These are phyloP conservation scores for Akanthomyces dipterigenus DNA, from an alignment of 2,329 filamentous ascomycete species.

Conservation along the genomic window DNA sequence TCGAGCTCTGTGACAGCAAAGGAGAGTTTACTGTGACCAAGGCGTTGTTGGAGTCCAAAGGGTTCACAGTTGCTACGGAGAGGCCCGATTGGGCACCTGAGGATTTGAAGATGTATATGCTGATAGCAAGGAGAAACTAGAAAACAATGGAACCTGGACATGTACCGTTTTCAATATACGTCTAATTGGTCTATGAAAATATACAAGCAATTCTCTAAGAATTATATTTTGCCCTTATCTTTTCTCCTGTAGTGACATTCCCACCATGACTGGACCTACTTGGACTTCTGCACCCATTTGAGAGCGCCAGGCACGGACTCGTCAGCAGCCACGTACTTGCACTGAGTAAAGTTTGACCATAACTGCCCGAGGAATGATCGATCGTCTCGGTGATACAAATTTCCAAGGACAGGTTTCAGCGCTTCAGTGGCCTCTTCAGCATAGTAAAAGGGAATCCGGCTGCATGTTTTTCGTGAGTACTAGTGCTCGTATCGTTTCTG, in stretches of 20 bases:
- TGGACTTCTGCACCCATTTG: conserved; percentile 14
- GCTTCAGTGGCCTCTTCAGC: conserved; percentile 52
- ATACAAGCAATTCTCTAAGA: neutral
- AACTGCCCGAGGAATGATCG: conserved; percentile 38
- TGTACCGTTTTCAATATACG: neutral
- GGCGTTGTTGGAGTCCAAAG: conserved; percentile 16
- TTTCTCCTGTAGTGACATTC: neutral
- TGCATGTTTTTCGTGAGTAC: conserved; percentile 13
- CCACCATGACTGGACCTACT: neutral
- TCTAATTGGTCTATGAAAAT: neutral
- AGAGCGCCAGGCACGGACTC: conserved; percentile 14
- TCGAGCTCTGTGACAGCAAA: conserved; percentile 18
- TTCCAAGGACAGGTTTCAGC: conserved; percentile 49
- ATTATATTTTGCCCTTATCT: neutral
- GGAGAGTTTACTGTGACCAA: conserved; percentile 12
- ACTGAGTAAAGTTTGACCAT: conserved; percentile 38
- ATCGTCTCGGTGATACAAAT: conserved; percentile 43
- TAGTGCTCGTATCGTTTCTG: neutral
- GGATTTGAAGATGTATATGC: conserved; percentile 6
- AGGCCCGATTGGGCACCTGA: conserved; percentile 10
- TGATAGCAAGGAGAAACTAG: conserved; percentile 2
- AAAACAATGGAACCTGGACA: too few species aligned
- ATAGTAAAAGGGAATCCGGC: conserved; percentile 53
- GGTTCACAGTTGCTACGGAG: conserved; percentile 15
- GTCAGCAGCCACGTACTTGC: conserved; percentile 41